Percentiles rank a stretch among this genome's conserved stretches.
phyloP scores from a whole-genome alignment of 208 protist species.

The Phytomonas francai region DNA sequence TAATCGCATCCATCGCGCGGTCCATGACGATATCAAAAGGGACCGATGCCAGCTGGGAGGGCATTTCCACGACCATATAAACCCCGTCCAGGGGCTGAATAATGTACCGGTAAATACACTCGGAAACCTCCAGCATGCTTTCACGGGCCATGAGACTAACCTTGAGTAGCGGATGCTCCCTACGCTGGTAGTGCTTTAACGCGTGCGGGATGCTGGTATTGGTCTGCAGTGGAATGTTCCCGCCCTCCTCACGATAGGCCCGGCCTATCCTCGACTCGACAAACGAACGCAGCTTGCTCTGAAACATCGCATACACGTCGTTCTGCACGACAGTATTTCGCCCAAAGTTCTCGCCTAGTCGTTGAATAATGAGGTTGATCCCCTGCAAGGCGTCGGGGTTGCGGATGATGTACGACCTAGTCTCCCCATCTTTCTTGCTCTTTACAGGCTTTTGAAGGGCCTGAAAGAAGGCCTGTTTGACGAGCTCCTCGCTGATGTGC shows the following conservation, averaged over 20 bases:
- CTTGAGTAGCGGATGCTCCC: conserved; percentile 47
- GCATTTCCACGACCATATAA: conserved; percentile 70
- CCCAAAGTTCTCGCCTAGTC: conserved; percentile 79
- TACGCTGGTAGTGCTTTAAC: conserved; percentile 72
- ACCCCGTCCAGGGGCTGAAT: conserved; percentile 67
- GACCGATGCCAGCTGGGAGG: conserved; percentile 29
- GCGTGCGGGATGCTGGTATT: conserved; percentile 19
- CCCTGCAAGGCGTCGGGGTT: conserved; percentile 52
- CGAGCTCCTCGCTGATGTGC: conserved; percentile 48
- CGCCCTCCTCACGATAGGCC: conserved; percentile 58
- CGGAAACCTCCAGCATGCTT: conserved; percentile 35
- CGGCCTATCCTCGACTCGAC: conserved; percentile 46
- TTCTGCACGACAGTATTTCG: conserved; percentile 43
- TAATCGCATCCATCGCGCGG: conserved; percentile 31
- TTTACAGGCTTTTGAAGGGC: conserved; percentile 33
- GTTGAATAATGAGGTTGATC: conserved; percentile 54
- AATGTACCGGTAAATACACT: conserved; percentile 45
- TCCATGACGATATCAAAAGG: conserved; percentile 57
- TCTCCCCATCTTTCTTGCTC: background rate
- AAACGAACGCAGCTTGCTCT: conserved; percentile 22
- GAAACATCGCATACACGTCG: conserved; percentile 53
- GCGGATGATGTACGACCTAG: conserved; percentile 26
- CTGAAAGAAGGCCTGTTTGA: conserved; percentile 59
- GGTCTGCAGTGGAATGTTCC: too few relatives aligned
- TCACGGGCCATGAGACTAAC: conserved; percentile 34